Conservation (phyloP, 768 basidiomycete species). For the Rhodotorula graminis region DNA sequence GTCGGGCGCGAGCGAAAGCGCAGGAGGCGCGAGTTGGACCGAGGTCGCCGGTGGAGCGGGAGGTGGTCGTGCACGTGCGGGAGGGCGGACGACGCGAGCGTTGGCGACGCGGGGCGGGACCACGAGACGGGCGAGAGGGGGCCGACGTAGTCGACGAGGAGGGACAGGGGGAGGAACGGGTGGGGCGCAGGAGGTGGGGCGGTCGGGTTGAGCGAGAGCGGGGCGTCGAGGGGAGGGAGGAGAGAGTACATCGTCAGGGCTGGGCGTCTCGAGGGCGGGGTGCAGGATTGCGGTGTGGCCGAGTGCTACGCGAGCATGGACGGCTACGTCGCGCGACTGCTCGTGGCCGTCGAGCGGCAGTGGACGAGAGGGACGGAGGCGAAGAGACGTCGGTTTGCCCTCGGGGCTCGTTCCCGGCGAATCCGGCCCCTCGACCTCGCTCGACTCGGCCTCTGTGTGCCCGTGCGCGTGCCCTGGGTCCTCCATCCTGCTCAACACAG, state of each 20-base stretch:
- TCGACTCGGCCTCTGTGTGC: no score
- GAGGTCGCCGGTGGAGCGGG: conserved; percentile 6
- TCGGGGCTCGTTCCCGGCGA: no score
- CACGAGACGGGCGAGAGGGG: conserved; percentile 21
- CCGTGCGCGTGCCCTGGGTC: no score
- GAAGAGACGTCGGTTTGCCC: no score
- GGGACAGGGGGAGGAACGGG: conserved; percentile 16
- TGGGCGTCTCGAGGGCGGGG: not conserved
- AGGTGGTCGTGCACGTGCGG: not conserved
- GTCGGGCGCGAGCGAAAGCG: not conserved
- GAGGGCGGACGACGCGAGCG: not conserved
- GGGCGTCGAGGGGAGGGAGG: conserved; percentile 26
- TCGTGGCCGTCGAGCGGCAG: not conserved
- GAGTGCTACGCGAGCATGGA: not conserved
- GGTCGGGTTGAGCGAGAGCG: conserved; percentile 33
- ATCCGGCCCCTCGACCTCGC: no score
- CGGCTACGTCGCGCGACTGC: no score
- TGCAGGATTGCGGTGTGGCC: no score
- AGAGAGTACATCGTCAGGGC: not conserved
- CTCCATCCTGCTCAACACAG: no score
- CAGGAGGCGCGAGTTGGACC: not conserved
- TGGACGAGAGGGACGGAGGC: no score
- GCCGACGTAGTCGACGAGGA: conserved; percentile 28
- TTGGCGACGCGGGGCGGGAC: not conserved
- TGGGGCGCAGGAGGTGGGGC: not conserved